Conservation (phyloP, 768 basidiomycete genomes). For the Tylopilus sp. region DNA sequence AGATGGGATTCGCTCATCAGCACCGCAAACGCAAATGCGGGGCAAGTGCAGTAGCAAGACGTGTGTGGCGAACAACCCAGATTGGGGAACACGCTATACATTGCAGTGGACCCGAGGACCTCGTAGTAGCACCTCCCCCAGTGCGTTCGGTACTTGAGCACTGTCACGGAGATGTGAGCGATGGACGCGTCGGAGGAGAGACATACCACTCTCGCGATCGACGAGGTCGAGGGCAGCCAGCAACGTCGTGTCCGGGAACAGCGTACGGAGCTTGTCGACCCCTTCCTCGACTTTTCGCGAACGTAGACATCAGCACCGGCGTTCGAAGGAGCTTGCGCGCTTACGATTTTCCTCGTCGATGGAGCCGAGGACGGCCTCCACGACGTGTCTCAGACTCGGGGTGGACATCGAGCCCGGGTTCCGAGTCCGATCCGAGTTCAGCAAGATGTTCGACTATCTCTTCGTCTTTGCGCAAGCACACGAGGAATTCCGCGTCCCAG, state of each 20-base stretch:
- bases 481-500: constrained; percentile 79
- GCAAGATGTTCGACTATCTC: constrained; percentile 56
- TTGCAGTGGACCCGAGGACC: constrained; percentile 63
- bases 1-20: constrained; percentile 56
- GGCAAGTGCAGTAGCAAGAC: constrained; percentile 69
- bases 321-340: neutral
- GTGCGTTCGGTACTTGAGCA: constrained; percentile 55
- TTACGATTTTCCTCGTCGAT: constrained; percentile 34
- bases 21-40: constrained; percentile 66
- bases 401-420: constrained; percentile 12
- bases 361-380: constrained; percentile 32
- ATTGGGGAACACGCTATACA: constrained; percentile 53
- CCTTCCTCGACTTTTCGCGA: constrained; percentile 44
- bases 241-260: constrained; percentile 62
- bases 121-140: constrained; percentile 63
- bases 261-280: constrained; percentile 49
- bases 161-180: constrained; percentile 34
- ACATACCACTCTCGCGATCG: constrained; percentile 63
- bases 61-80: constrained; percentile 40
- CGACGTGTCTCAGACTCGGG: constrained; percentile 23
- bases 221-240: constrained; percentile 75
- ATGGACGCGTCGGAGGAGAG: neutral
- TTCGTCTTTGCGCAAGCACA: constrained; percentile 81
- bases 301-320: neutral
- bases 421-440: neutral